These are phyloP conservation scores for Nepenthes gracilis DNA, from an alignment of 148 eudicot genomes.

Conservation along the genomic window DNA sequence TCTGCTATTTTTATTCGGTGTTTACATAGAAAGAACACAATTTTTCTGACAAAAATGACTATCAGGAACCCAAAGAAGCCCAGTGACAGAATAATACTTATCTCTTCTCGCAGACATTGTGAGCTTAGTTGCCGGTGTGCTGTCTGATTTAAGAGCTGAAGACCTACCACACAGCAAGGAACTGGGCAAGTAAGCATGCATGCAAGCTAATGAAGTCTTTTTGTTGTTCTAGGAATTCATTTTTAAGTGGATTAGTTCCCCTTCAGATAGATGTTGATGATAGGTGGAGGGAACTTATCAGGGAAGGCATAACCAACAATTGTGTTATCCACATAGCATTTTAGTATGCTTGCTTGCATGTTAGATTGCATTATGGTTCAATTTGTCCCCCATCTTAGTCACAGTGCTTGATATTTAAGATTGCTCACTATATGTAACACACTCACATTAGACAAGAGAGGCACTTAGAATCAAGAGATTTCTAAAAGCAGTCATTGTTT, in stretches of 20 bases:
- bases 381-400: too few relatives aligned
- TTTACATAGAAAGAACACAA: constrained; percentile 21
- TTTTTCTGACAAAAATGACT: constrained; percentile 26
- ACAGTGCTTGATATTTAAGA: too few relatives aligned
- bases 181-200: neutral
- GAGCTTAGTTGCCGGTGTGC: constrained; percentile 37
- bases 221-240: neutral
- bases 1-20: constrained; percentile 22
- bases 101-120: constrained; percentile 55
- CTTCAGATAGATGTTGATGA: too few relatives aligned
- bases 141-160: constrained; percentile 16
- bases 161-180: constrained; percentile 22
- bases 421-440: too few relatives aligned
- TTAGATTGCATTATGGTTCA: too few relatives aligned
- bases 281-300: too few relatives aligned
- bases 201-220: neutral
- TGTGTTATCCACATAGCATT: too few relatives aligned
- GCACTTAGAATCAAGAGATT: too few relatives aligned
- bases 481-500: too few relatives aligned
- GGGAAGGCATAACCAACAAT: too few relatives aligned
- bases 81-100: constrained; percentile 41
- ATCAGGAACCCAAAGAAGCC: constrained; percentile 42
- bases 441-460: too few relatives aligned
- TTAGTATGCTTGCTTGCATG: too few relatives aligned
- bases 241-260: neutral